Evolutionary conservation across 352 stramenopile species (phyloP).

Genomic region (Phytophthora pseudosyringae): DNA sequence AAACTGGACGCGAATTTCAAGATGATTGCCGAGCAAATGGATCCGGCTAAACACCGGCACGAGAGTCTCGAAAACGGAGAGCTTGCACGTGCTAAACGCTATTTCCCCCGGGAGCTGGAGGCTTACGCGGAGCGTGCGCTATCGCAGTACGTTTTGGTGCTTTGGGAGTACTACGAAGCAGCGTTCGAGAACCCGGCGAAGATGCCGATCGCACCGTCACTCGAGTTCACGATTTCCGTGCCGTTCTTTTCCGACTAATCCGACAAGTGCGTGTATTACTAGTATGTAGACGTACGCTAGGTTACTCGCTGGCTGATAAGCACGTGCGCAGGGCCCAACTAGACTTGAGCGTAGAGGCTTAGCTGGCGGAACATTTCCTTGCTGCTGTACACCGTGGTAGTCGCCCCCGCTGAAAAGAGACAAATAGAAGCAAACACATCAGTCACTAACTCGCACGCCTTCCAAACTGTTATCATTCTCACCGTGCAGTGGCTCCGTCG

Average conservation of each 20-base stretch:
- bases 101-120: constrained; percentile 72
- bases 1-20: constrained; percentile 89
- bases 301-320: constrained; percentile 21
- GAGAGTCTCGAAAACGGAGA: constrained; percentile 7
- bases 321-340: constrained; percentile 12
- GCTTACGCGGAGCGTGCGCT: constrained; percentile 78
- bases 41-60: constrained; percentile 21
- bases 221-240: constrained; percentile 85
- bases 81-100: constrained; percentile 29
- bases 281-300: constrained; percentile 32
- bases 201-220: constrained; percentile 62
- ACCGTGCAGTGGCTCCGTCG: constrained; percentile 73
- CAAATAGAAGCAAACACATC: constrained; percentile 35
- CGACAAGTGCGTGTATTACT: constrained; percentile 34
- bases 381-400: constrained; percentile 74
- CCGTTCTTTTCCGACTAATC: constrained; percentile 72
- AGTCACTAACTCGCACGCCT: constrained; percentile 8
- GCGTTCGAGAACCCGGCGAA: constrained; percentile 60
- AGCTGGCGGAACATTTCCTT: constrained; percentile 82
- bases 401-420: constrained; percentile 53
- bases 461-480: not conserved
- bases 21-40: constrained; percentile 85
- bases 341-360: constrained; percentile 76
- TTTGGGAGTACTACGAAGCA: constrained; percentile 85
- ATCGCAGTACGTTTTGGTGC: constrained; percentile 78